Percentiles rank a stretch among this genome's conserved stretches.
phyloP scores from a whole-genome alignment of 805 yeast genomes.

The Starmerella tilneyi region DNA sequence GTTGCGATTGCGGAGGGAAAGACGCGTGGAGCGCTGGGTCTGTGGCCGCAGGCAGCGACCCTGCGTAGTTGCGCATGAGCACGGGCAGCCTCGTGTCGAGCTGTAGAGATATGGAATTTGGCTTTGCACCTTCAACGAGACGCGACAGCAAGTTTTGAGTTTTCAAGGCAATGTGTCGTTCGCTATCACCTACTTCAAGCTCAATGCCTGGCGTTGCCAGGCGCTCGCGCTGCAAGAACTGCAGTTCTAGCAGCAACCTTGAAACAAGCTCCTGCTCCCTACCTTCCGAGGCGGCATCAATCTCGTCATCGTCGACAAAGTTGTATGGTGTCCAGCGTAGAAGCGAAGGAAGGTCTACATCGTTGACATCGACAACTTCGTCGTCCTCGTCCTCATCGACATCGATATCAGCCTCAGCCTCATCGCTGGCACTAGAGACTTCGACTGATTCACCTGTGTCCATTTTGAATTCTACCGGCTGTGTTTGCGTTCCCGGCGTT shows the following conservation, averaged over 20 bases:
- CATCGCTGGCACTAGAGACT: too few species aligned
- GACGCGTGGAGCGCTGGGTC: conserved; percentile 15
- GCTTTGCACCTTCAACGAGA: conserved; percentile 32
- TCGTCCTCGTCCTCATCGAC: neutral
- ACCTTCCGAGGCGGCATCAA: conserved; percentile 39
- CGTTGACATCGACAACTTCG: conserved; percentile 1
- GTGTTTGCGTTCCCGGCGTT: too few species aligned
- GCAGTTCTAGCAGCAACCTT: conserved; percentile 40
- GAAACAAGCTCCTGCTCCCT: conserved; percentile 35
- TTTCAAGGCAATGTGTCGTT: conserved; percentile 31
- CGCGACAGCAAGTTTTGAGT: conserved; percentile 36
- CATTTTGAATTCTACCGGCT: too few species aligned
- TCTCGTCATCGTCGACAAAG: conserved; percentile 43
- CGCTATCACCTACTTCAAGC: conserved; percentile 27
- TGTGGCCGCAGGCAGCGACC: conserved; percentile 50
- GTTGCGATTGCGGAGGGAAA: conserved; percentile 5
- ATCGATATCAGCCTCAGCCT: too few species aligned
- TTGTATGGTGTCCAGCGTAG: conserved; percentile 44
- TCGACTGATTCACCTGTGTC: too few species aligned
- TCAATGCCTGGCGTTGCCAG: conserved; percentile 26
- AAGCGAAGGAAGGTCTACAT: conserved; percentile 29
- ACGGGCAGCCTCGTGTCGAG: conserved; percentile 47
- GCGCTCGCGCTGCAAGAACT: conserved; percentile 42
- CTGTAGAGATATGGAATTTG: conserved; percentile 18
- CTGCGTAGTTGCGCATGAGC: conserved; percentile 60